phyloP scores from a whole-genome alignment of 2,329 filamentous ascomycete genomes.

The Fusarium chuoi region DNA sequence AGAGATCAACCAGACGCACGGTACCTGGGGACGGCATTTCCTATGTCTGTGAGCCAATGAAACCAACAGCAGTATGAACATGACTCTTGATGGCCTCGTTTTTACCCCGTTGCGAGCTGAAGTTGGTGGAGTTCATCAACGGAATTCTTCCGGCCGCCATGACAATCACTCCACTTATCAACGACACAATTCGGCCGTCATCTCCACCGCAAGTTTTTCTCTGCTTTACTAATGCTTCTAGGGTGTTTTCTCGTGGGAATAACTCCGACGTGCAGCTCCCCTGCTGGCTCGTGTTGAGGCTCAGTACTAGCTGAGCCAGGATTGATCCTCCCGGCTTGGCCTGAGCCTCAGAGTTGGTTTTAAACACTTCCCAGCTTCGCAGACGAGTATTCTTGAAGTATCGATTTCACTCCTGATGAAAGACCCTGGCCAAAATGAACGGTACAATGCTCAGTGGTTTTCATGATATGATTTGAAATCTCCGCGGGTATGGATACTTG shows the following conservation, averaged over 20 bases:
- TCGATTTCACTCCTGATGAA: neutral
- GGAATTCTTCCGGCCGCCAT: constrained; percentile 25
- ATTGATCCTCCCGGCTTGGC: constrained; percentile 31
- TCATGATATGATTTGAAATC: constrained; percentile 11
- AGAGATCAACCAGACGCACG: constrained; percentile 25
- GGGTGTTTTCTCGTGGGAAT: constrained; percentile 2
- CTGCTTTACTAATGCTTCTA: constrained; percentile 7
- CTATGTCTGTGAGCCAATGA: constrained; percentile 21
- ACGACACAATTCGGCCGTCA: constrained; percentile 17
- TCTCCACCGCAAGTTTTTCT: constrained; percentile 23
- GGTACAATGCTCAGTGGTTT: neutral
- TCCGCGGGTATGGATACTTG: constrained; percentile 1
- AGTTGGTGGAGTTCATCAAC: neutral
- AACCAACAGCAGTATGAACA: neutral
- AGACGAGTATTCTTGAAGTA: neutral
- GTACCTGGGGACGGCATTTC: constrained; percentile 15
- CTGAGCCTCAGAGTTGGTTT: constrained; percentile 9
- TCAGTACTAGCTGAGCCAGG: constrained; percentile 6
- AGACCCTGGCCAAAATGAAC: neutral
- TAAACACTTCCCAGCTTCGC: neutral
- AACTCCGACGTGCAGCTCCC: constrained; percentile 5
- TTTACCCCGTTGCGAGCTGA: constrained; percentile 1
- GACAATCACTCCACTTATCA: constrained; percentile 21
- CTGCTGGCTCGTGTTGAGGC: constrained; percentile 19
- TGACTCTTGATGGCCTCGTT: constrained; percentile 21